Base-by-base conservation (phyloP, 257 asterid genomes). In the Penstemon barbatus region DNA sequence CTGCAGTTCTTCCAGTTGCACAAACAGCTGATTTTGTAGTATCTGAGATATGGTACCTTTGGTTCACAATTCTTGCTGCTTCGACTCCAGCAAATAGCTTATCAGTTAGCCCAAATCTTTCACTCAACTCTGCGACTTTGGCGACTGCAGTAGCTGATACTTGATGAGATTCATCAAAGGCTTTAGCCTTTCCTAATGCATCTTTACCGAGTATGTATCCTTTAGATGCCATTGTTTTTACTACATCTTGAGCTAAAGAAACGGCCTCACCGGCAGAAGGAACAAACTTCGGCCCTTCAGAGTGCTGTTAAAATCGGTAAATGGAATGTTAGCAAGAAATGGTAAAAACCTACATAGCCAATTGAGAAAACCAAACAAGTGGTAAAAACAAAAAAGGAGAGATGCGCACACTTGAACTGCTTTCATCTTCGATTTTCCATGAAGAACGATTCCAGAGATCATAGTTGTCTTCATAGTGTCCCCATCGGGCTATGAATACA, bases 61-160 rank as follows among this genome's bases (percentile, higher is more conserved):
- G 85, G 55, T 94, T 86, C 52, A 89, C 79, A 0, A 79, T 80
- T 68, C 83, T 84, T 3, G 82, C 97, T 3, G 83, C 89, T 77
- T 87, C 99, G 3, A 91, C 86, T 71, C 97, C 96, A 0, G 96
- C 95, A 54, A 74, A 82, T 51, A 94, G 53, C 83, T 94, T 94
- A 37, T 89, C 85, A 0, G 99, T 83, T 46, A 94, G 78, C 53
- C 99, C 99, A 5, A 82, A 72, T 75, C 84, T 87, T 50, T 84
- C 94, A 13, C 96, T 87, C 72, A 94, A 55, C 70, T 87, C 97
- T 10, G 97, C 91, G 49, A 91, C 96, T 77, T 85, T 88, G 79
- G 96, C 92, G n/a, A 78, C 89, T 70, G 99, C 97, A 61, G 92
- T 87, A 43, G 99, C 96, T 56, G 99, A 90, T 8, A 94, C 88